A percentile compares a stretch with the other conserved stretches of the same genome.
Conservation (phyloP, 1,139 yeast genomes). For the Blastobotrys raffinosifermentans region DNA sequence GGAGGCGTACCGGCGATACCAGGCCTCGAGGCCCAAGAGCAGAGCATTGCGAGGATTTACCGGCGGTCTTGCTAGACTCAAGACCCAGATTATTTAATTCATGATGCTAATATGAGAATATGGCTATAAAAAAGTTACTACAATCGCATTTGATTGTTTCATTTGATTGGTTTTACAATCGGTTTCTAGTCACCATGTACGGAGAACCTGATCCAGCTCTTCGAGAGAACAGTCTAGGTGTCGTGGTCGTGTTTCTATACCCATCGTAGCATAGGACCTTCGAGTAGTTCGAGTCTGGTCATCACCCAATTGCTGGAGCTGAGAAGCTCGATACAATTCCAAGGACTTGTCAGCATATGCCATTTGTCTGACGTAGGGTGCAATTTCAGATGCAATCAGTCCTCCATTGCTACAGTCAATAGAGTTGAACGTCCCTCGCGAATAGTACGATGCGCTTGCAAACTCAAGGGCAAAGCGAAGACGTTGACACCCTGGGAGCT, state of each 20-base stretch:
- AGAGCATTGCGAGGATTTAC: slow-evolving; percentile 61
- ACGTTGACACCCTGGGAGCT: too few relatives aligned
- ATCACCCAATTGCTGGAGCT: slow-evolving; percentile 7
- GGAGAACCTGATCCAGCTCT: slow-evolving; percentile 15
- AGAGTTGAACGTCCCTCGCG: slow-evolving; percentile 11
- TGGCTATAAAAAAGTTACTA: background rate
- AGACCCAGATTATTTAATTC: slow-evolving; percentile 31
- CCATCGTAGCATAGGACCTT: slow-evolving; percentile 23
- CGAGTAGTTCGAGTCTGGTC: slow-evolving; percentile 17
- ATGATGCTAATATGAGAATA: background rate
- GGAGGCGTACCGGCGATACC: slow-evolving; percentile 88
- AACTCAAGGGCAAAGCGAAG: too few relatives aligned
- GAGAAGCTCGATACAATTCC: slow-evolving; percentile 4
- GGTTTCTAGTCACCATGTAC: background rate
- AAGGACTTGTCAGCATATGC: slow-evolving; percentile 24
- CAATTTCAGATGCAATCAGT: slow-evolving; percentile 21
- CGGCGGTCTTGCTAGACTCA: slow-evolving; percentile 51
- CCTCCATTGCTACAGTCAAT: slow-evolving; percentile 17
- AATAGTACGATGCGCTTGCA: too few relatives aligned
- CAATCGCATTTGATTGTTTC: background rate
- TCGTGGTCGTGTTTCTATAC: slow-evolving; percentile 20
- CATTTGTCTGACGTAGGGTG: slow-evolving; percentile 27
- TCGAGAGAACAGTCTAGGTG: slow-evolving; percentile 19
- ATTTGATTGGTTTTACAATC: slow-evolving; percentile 1
- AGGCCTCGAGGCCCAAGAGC: slow-evolving; percentile 53